Percentiles rank a stretch among this genome's conserved stretches.
Evolutionary conservation across 2,329 filamentous ascomycete genomes (phyloP).

Genomic region (Domatiomyces catenatus): DNA sequence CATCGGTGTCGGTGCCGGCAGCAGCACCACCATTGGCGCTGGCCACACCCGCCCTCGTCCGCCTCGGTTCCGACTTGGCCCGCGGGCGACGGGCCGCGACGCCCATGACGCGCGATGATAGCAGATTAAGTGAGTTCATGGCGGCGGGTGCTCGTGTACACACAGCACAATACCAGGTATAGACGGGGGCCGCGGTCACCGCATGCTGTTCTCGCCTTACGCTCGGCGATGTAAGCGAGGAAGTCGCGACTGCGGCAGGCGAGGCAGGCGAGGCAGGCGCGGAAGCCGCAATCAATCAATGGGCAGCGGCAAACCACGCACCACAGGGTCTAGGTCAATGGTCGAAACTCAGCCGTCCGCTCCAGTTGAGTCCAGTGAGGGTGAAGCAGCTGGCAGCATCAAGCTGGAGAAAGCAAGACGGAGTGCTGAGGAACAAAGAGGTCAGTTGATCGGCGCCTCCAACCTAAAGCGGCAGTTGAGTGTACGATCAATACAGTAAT

Average conservation of each 20-base stretch:
- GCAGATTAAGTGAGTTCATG: conserved; percentile 95
- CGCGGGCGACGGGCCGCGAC: conserved; percentile 39
- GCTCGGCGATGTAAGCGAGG: background rate
- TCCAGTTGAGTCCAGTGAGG: background rate
- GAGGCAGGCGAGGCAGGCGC: background rate
- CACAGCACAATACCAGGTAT: background rate
- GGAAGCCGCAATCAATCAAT: background rate
- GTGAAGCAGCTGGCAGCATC: background rate
- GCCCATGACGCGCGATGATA: conserved; percentile 66
- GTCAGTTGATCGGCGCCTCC: background rate
- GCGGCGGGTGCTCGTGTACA: background rate
- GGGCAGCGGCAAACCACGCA: background rate
- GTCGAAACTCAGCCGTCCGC: background rate
- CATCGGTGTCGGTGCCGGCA: conserved; percentile 16
- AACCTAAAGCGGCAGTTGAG: too few relatives aligned
- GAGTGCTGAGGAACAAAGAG: background rate
- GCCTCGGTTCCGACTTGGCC: conserved; percentile 31
- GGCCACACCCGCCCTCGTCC: background rate
- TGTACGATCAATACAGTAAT: background rate
- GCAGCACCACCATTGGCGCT: background rate
- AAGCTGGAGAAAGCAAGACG: background rate
- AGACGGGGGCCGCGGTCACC: background rate
- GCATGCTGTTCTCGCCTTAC: background rate
- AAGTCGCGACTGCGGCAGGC: background rate
- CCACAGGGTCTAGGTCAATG: too few relatives aligned